These are phyloP conservation scores for Apiotrichum gamsii DNA, from an alignment of 1,284 basidiomycete species.

Conservation along the genomic window DNA sequence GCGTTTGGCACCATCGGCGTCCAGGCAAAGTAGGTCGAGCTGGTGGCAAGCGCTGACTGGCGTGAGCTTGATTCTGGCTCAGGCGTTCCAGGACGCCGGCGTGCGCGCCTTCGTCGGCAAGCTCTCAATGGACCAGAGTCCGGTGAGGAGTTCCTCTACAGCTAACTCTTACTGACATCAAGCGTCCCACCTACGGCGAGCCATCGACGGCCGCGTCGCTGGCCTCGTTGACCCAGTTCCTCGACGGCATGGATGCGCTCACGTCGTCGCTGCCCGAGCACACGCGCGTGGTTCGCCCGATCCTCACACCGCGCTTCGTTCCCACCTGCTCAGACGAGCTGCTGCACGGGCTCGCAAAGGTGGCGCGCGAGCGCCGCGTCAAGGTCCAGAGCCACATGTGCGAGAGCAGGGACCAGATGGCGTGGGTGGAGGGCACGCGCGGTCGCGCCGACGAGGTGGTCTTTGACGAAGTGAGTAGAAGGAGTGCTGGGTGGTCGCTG, in stretches of 20 bases:
- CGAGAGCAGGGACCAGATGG: conserved; percentile 65
- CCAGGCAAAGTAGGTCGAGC: conserved; percentile 62
- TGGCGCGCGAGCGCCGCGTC: conserved; percentile 51
- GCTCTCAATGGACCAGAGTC: conserved; percentile 72
- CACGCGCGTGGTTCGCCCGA: conserved; percentile 60
- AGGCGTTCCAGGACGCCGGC: conserved; percentile 59
- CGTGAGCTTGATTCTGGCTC: not conserved
- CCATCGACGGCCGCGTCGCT: conserved; percentile 53
- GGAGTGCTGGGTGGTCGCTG: conserved; percentile 13
- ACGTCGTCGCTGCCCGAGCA: conserved; percentile 49
- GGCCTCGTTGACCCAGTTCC: conserved; percentile 55
- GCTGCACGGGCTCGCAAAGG: conserved; percentile 55
- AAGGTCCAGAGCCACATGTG: conserved; percentile 69
- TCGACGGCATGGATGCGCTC: conserved; percentile 52
- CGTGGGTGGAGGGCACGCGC: conserved; percentile 59
- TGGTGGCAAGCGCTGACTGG: no score
- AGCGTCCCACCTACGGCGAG: conserved; percentile 66
- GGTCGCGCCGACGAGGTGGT: conserved; percentile 64
- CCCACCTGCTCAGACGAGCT: conserved; percentile 69
- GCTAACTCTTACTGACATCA: no score
- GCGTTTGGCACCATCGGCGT: conserved; percentile 74
- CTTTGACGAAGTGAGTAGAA: conserved; percentile 56
- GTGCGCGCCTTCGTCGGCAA: conserved; percentile 74
- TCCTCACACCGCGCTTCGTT: conserved; percentile 75
- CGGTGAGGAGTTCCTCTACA: no score